A percentile compares a stretch with the other conserved stretches of the same genome.
Evolutionary conservation across 2,329 filamentous ascomycete species (phyloP).

Genomic region (Beauveria pseudobassiana): DNA sequence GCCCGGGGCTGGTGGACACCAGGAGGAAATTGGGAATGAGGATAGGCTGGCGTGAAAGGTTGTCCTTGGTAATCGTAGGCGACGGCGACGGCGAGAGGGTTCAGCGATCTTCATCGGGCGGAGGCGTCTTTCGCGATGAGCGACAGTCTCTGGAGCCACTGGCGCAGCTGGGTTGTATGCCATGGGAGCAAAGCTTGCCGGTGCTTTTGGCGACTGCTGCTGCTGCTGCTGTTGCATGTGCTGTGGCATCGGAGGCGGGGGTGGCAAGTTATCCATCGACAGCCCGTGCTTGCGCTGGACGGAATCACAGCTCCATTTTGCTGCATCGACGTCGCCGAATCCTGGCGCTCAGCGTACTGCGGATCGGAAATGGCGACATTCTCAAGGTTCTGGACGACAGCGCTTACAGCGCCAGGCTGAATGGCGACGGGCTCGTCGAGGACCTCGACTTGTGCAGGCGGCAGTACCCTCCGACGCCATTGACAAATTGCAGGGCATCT

Average conservation of each 20-base stretch:
- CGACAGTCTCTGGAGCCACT: slow-evolving; percentile 62
- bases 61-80: slow-evolving; percentile 47
- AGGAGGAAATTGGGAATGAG: slow-evolving; percentile 36
- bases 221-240: slow-evolving; percentile 14
- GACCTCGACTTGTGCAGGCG: slow-evolving; percentile 53
- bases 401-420: slow-evolving; percentile 47
- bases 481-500: slow-evolving; percentile 64
- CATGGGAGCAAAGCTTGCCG: slow-evolving; percentile 50
- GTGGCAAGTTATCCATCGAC: slow-evolving; percentile 16
- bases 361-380: slow-evolving; percentile 59
- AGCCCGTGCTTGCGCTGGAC: slow-evolving; percentile 10
- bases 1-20: slow-evolving; percentile 34
- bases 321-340: slow-evolving; percentile 15
- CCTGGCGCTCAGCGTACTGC: slow-evolving; percentile 31
- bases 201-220: neutral
- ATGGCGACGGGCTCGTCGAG: slow-evolving; percentile 51
- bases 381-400: slow-evolving; percentile 68
- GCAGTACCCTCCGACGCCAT: slow-evolving; percentile 59
- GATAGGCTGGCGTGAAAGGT: slow-evolving; percentile 45
- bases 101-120: slow-evolving; percentile 57
- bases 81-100: slow-evolving; percentile 51
- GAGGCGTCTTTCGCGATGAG: slow-evolving; percentile 71
- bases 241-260: slow-evolving; percentile 24
- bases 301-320: slow-evolving; percentile 18
- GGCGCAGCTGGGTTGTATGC: slow-evolving; percentile 76